phyloP scores from a whole-genome alignment of 805 yeast species.

The Sugiyamaella lignohabitans region DNA sequence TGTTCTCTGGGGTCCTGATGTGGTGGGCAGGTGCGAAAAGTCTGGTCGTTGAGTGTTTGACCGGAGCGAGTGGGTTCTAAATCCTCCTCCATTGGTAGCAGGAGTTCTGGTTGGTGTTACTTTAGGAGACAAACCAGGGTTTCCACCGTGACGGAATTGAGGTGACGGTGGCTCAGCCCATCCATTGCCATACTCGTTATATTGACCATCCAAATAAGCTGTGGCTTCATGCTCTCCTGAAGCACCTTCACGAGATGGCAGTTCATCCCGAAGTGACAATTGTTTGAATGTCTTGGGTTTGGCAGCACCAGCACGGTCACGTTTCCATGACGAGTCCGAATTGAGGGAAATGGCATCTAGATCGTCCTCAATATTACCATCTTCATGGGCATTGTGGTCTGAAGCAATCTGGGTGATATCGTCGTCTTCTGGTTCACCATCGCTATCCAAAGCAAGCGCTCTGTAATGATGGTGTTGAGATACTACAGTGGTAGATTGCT shows the following conservation, averaged over 20 bases:
- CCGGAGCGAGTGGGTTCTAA: slow-evolving; percentile 12
- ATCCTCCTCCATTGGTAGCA: slow-evolving; percentile 2
- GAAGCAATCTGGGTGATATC: too few species aligned
- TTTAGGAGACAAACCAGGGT: not conserved
- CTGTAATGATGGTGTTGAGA: slow-evolving; percentile 8
- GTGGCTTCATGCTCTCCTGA: not conserved
- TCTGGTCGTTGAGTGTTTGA: slow-evolving; percentile 6
- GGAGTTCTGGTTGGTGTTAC: slow-evolving; percentile 3
- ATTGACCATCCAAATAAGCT: not conserved
- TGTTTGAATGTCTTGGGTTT: slow-evolving; percentile 4
- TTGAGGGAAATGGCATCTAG: slow-evolving; percentile 19
- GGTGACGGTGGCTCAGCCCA: not conserved
- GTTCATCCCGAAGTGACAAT: slow-evolving; percentile 13
- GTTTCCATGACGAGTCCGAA: slow-evolving; percentile 23
- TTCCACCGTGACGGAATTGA: not conserved
- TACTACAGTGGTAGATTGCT: not conserved
- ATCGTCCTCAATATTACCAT: slow-evolving; percentile 11
- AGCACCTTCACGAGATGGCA: not conserved
- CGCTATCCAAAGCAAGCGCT: slow-evolving; percentile 3
- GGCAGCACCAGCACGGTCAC: slow-evolving; percentile 13
- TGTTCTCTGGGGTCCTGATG: slow-evolving; percentile 1
- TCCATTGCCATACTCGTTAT: not conserved
- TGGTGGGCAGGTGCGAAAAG: slow-evolving; percentile 2
- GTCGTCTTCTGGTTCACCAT: not conserved
- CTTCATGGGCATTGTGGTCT: not conserved